Evolutionary conservation across 2,329 filamentous ascomycete genomes (phyloP), one percentile per base, ranked within the genome.

Genomic region (Stemphylium beticola): DNA sequence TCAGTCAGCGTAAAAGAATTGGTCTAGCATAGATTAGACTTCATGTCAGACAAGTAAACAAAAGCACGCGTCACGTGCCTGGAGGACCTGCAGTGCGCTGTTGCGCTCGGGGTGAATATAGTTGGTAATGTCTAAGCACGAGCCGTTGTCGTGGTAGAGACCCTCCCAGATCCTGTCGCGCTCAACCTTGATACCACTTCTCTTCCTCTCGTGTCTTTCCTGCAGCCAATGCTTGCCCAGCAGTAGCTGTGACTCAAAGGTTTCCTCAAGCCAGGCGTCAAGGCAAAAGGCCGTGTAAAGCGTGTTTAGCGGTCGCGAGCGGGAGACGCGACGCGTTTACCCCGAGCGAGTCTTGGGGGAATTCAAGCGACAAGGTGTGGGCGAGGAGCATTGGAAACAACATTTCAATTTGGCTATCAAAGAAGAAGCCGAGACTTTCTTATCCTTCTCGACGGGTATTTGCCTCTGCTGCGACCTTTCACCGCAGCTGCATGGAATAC

Each of bases 131-230:
- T 70, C 69, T 3, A 76, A 47, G 33, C 66, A 69, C 43, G 69
- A 74, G 31, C 72, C 72, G 62, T 74, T 70, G 51, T 75, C 65
- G 50, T 70, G 65, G 51, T 68, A 75, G 6, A 74, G 33, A n/a
- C 56, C 64, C 3, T 42, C 40, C 64, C 65, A 71, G 22, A 45
- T 55, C 4, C 41, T 43, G 17, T 62, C 58, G 10, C 45, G 49
- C n/a, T 55, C 41, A 0, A 48, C 37, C 37, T 29, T 61, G 22
- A 49, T 49, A 1, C 50, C 48, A 8, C 46, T 5, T 22, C 40
- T 39, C 41, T 55, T 64, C 14, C 48, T 33, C 31, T 42, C 44
- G 46, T 55, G 39, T 48, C 55, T 58, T 11, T 58, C 52, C n/a
- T 57, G 48, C 14, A 68, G 58, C 68, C 69, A 73, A 37, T 49